Conservation (phyloP, 2,329 filamentous ascomycete species). For the Cryoendolithus antarcticus region DNA sequence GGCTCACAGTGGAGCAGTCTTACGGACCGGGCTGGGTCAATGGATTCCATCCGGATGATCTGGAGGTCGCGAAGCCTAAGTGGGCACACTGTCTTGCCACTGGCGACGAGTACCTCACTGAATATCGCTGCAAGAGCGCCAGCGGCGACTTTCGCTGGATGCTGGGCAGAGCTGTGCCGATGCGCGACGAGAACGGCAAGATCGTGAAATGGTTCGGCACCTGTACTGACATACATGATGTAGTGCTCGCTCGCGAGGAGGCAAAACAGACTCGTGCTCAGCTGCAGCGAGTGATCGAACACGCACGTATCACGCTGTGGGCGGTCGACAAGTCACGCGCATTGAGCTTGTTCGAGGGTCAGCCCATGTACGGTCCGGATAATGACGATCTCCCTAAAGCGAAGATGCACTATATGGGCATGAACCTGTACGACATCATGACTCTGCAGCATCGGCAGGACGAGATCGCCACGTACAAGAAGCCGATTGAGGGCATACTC, state of each 20-base stretch:
- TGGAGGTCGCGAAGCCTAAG: conserved; percentile 39
- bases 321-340: conserved; percentile 51
- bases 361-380: conserved; percentile 23
- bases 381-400: conserved; percentile 2
- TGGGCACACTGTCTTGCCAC: conserved; percentile 55
- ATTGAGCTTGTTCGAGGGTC: conserved; percentile 59
- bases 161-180: conserved; percentile 57
- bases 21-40: conserved; percentile 50
- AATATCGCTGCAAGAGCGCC: conserved; percentile 56
- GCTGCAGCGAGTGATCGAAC: conserved; percentile 58
- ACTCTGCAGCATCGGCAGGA: conserved; percentile 16
- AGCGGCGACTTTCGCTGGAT: conserved; percentile 70
- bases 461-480: conserved; percentile 33
- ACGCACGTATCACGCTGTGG: conserved; percentile 65
- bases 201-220: conserved; percentile 75
- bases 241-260: conserved; percentile 54
- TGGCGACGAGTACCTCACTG: conserved; percentile 55
- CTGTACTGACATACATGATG: conserved; percentile 67
- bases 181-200: conserved; percentile 52
- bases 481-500: conserved; percentile 52
- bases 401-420: conserved; percentile 36
- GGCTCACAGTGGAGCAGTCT: conserved; percentile 49
- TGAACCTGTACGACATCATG: conserved; percentile 55
- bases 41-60: conserved; percentile 60
- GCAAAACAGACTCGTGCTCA: conserved; percentile 58